Evolutionary conservation across 331 rosid genomes (phyloP), one percentile per base, ranked within the genome.

Genomic region (Rhamnella rubrinervis): DNA sequence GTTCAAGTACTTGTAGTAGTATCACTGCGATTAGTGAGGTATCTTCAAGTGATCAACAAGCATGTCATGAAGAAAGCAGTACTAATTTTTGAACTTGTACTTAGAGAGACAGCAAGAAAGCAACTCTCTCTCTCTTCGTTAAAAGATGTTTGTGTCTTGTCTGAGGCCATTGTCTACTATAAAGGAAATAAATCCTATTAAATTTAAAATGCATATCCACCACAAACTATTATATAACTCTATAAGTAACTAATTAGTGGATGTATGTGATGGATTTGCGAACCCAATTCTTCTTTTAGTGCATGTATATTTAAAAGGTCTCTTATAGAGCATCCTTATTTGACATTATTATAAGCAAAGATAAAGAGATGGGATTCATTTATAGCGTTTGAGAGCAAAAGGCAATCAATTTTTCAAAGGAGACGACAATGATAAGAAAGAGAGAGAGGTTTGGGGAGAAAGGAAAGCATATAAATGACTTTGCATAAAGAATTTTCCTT

Each of bases 1-100:
- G 90, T 65, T 92, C 95, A n/a, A 85, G 87, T 72, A 82, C 85
- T 6, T 31, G 35, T 4, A 76, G 73, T 72, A 81, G 70, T 60
- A 31, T 73, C 37, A 71, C 84, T 12, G 90, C 84, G 77, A 39
- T 73, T 26, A 71, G 82, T 9, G 90, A 86, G 75, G 81, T 87
- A 39, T 75, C 88, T 63, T 78, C 85, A 25, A 75, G 79, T 71
- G 73, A 28, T 31, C 5, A 16, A 66, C 70, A 10, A 31, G 13
- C 13, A 9, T 79, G 73, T 6, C 78, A 75, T 63, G 79, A 86
- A 65, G 82, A 72, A 74, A 74, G 77, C 66, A 86, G 77, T 69
- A 47, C 17, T 17, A 52, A 57, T 26, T 75, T 64, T 67, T 56
- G 73, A 65, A 71, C 51, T 8, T 38, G 13, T 65, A 26, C 19